A percentile compares a stretch with the other conserved stretches of the same genome.
Evolutionary conservation across 169 alveolate species (phyloP).

Genomic region (Plasmodium ovale): DNA sequence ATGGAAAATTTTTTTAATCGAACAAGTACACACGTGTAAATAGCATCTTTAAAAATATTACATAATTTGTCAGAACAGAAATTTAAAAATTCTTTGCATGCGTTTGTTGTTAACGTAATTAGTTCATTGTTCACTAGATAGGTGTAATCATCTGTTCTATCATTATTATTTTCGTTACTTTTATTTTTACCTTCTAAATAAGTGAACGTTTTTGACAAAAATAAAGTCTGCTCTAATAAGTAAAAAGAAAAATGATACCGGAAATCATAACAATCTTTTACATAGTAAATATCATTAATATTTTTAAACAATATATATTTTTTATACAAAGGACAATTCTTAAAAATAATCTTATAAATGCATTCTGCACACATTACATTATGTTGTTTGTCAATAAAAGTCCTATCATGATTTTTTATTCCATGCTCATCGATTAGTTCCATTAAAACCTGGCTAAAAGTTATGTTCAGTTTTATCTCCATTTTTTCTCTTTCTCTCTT

Average conservation of each 20-base stretch:
- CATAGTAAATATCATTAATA: slow-evolving; percentile 45
- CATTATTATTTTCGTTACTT: slow-evolving; percentile 1
- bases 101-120: slow-evolving; percentile 62
- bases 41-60: slow-evolving; percentile 70
- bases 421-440: slow-evolving; percentile 38
- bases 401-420: slow-evolving; percentile 69
- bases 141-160: slow-evolving; percentile 25
- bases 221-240: slow-evolving; percentile 60
- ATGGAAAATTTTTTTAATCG: slow-evolving; percentile 59
- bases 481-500: too few relatives aligned
- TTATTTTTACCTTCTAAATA: slow-evolving; percentile 49
- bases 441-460: slow-evolving; percentile 39
- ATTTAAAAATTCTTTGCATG: slow-evolving; percentile 76
- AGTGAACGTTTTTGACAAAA: slow-evolving; percentile 58
- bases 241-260: slow-evolving; percentile 69
- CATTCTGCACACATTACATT: slow-evolving; percentile 63
- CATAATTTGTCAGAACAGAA: slow-evolving; percentile 44
- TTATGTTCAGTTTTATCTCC: slow-evolving; percentile 68
- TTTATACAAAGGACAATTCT: slow-evolving; percentile 62
- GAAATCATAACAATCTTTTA: slow-evolving; percentile 54
- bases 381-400: slow-evolving; percentile 45
- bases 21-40: slow-evolving; percentile 70
- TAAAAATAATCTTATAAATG: slow-evolving; percentile 47
- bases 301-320: slow-evolving; percentile 68
- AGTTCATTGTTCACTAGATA: slow-evolving; percentile 53